These are phyloP conservation scores for Keithomyces neogunnii DNA, from an alignment of 2,329 filamentous ascomycete species.

Conservation along the genomic window DNA sequence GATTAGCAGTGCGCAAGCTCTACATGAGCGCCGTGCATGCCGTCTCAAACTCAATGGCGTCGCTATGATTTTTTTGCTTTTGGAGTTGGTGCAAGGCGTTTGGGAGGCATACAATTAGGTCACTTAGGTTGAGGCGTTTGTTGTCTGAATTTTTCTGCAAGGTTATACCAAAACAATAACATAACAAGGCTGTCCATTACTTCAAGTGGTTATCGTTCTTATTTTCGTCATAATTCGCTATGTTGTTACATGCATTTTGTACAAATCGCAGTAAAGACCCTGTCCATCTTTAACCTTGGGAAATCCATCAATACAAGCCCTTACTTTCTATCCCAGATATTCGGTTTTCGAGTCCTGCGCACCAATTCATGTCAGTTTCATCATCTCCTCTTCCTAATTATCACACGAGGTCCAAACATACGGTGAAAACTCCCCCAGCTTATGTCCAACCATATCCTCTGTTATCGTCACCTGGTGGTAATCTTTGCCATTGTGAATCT, in stretches of 20 bases:
- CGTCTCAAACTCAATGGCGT: slow-evolving; percentile 4
- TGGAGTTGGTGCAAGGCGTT: background rate
- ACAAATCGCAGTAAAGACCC: background rate
- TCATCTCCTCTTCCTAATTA: background rate
- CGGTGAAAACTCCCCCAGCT: slow-evolving; percentile 86
- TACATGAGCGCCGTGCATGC: background rate
- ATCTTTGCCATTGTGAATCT: slow-evolving; percentile 84
- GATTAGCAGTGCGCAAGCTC: background rate
- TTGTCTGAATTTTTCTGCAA: background rate
- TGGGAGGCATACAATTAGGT: background rate
- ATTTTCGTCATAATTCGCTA: background rate
- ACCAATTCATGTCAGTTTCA: slow-evolving; percentile 5
- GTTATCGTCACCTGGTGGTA: slow-evolving; percentile 79
- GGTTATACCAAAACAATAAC: background rate
- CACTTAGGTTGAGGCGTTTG: background rate
- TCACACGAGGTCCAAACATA: slow-evolving; percentile 39
- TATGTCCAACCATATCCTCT: slow-evolving; percentile 94
- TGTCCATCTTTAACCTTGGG: slow-evolving; percentile 1
- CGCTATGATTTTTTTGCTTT: background rate
- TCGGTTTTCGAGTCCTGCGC: slow-evolving; percentile 47
- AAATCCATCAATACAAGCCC: background rate
- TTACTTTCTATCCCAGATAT: slow-evolving; percentile 40
- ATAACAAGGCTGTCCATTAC: background rate
- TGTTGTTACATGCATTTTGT: background rate
- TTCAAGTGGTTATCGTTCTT: background rate